These are phyloP conservation scores for Scutellaria baicalensis DNA, from an alignment of 257 asterid genomes.

Conservation along the genomic window DNA sequence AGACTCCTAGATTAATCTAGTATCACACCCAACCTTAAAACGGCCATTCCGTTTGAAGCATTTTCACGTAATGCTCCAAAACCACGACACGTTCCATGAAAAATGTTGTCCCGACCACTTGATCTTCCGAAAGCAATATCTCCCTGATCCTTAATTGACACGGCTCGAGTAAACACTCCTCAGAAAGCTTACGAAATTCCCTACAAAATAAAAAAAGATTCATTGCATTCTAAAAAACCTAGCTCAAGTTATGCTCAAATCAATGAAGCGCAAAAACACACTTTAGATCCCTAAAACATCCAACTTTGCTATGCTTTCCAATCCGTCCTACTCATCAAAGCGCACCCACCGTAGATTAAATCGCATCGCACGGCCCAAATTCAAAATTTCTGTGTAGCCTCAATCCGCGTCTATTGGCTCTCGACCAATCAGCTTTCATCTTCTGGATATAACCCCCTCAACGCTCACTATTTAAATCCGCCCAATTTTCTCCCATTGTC, in stretches of 20 bases:
- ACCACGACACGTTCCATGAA: slow-evolving; percentile 27
- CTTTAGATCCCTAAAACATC: slow-evolving; percentile 19
- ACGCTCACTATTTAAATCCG: slow-evolving; percentile 42
- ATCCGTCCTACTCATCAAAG: slow-evolving; percentile 26
- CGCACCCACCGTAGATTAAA: slow-evolving; percentile 47
- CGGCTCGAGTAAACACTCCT: slow-evolving; percentile 5
- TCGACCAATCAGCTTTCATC: slow-evolving; percentile 53
- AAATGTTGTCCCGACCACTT: slow-evolving; percentile 41
- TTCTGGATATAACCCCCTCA: slow-evolving; percentile 25
- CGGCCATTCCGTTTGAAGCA: slow-evolving; percentile 2
- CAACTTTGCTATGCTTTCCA: slow-evolving; percentile 19
- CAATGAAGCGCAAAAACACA: slow-evolving; percentile 77
- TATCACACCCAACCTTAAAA: slow-evolving; percentile 1
- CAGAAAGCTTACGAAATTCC: slow-evolving; percentile 46
- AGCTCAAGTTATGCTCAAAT: slow-evolving; percentile 34
- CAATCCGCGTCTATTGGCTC: slow-evolving; percentile 49
- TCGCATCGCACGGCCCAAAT: slow-evolving; percentile 53
- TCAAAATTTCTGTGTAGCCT: slow-evolving; percentile 36
- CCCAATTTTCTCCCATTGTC: slow-evolving; percentile 19
- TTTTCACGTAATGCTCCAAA: slow-evolving; percentile 26
- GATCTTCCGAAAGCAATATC: slow-evolving; percentile 28
- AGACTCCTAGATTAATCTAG: slow-evolving; percentile 19
- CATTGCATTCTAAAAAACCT: slow-evolving; percentile 18
- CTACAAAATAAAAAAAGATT: slow-evolving; percentile 22
- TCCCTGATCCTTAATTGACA: slow-evolving; percentile 11